phyloP scores from a whole-genome alignment of 2,329 filamentous ascomycete species.

The Venturiaceae sp. region DNA sequence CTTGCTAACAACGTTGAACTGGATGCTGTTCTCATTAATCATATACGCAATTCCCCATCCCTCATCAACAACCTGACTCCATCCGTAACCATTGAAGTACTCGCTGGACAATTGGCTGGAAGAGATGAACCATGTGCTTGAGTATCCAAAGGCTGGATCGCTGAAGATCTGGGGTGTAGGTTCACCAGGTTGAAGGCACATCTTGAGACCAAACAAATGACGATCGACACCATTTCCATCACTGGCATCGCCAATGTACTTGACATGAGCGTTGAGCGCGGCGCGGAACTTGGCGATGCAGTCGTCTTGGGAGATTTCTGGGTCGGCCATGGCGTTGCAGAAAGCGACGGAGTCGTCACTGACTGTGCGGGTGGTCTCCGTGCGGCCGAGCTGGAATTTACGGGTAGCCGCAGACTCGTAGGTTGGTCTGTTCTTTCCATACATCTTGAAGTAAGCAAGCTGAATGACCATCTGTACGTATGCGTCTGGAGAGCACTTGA shows the following conservation, averaged over 20 bases:
- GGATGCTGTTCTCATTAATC: conserved; percentile 98
- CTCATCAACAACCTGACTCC: conserved; percentile 93
- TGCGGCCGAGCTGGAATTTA: conserved; percentile 91
- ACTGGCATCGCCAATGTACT: conserved; percentile 82
- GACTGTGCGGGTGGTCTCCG: conserved; percentile 88
- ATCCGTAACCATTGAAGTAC: conserved; percentile 98
- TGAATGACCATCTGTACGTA: conserved; percentile 99
- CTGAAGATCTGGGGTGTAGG: conserved; percentile 73
- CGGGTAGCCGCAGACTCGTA: conserved; percentile 95
- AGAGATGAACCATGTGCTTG: conserved; percentile 78
- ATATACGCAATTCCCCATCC: conserved; percentile 98
- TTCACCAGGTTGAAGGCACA: conserved; percentile 71
- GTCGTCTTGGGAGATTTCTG: conserved; percentile 50
- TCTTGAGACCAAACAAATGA: conserved; percentile 96
- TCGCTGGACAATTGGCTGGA: conserved; percentile 87
- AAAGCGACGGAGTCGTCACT: conserved; percentile 87
- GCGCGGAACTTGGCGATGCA: conserved; percentile 69
- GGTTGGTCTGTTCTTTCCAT: conserved; percentile 92
- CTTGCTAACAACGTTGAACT: conserved; percentile 98
- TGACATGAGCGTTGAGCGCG: conserved; percentile 70
- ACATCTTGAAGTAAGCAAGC: conserved; percentile 97
- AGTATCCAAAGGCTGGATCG: conserved; percentile 80
- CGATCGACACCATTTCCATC: conserved; percentile 92
- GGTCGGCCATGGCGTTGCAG: conserved; percentile 76
- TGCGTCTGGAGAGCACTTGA: conserved; percentile 94